Base-by-base conservation (phyloP, 441 rosid species). In the Populus tomentosa region DNA sequence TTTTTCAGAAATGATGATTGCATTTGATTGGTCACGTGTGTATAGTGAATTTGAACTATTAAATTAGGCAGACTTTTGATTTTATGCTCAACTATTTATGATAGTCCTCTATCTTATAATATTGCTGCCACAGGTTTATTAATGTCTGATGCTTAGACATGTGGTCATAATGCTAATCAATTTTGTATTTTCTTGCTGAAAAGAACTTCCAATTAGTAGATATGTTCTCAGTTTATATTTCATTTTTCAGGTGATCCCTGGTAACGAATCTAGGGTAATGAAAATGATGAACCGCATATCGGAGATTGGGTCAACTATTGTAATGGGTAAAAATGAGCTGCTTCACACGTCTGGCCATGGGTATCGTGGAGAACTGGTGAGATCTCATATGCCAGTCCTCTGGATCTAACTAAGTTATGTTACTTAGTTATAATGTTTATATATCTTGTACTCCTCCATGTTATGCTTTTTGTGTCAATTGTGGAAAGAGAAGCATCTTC, bases 311-410 rank as follows among this genome's bases (percentile, higher is more conserved):
- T 93, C 99, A 84, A 84, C 86, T 72, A 87, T 95, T 73, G 88
- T 95, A 65, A 93, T 91, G 97, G 99, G 99, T 71, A 91, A 78
- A 85, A 90, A 91, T 79, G 95, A 90, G 69, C 81, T 88, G 85
- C 89, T 95, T 77, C 99, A 95, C 85, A 92, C 98, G 78, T 93
- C 99, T 81, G 99, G 99, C 53, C 99, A 95, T 83, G 99, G 86
- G 78, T 93, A 93, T 86, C 98, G 98, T 65, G 99, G 97, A 75
- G 99, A 95, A 78, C 87, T 95, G 83, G 99, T 95, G 83, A 84
- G 85, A 72, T 46, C 13, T 79, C 68, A 73, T 23, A 59, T n/a
- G 16, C 80, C 82, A 63, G 77, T 79, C 71, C 40, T 59, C 24
- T 21, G 18, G 46, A 59, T 79, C 74, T 69, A 11, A 32, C 62